Conservation (phyloP, 148 eudicot genomes). For the Chenopodium suecicum region DNA sequence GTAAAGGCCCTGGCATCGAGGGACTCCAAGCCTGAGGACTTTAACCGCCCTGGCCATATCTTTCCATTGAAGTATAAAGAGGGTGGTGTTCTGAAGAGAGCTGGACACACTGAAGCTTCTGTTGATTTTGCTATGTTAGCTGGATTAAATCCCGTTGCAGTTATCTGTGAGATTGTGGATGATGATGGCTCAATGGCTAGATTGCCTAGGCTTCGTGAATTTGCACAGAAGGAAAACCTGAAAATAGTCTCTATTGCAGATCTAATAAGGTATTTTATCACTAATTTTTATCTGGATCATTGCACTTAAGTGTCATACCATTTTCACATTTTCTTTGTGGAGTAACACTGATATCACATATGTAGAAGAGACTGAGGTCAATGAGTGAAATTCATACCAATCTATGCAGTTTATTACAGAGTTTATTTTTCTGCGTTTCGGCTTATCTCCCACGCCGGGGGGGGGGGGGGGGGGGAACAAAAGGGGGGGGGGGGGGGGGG, state of each 20-base stretch:
- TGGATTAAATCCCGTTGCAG: slow-evolving; percentile 75
- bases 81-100: slow-evolving; percentile 93
- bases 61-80: slow-evolving; percentile 87
- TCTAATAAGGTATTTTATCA: slow-evolving; percentile 56
- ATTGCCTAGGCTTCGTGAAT: slow-evolving; percentile 75
- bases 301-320: background rate
- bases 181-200: slow-evolving; percentile 99
- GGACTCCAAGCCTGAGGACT: slow-evolving; percentile 79
- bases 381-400: background rate
- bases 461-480: too few species aligned
- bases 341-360: background rate
- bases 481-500: too few species aligned
- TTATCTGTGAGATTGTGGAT: slow-evolving; percentile 89
- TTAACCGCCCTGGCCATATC: slow-evolving; percentile 97
- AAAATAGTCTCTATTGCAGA: slow-evolving; percentile 91
- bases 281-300: background rate
- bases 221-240: slow-evolving; percentile 58
- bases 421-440: background rate
- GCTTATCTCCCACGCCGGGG: background rate
- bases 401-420: background rate
- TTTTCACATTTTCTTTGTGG: too few species aligned
- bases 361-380: background rate
- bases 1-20: slow-evolving; percentile 68
- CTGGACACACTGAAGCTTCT: slow-evolving; percentile 96
- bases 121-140: slow-evolving; percentile 80